Conservation (phyloP, 2,329 filamentous ascomycete genomes). For the Colletotrichum euphorbiae region DNA sequence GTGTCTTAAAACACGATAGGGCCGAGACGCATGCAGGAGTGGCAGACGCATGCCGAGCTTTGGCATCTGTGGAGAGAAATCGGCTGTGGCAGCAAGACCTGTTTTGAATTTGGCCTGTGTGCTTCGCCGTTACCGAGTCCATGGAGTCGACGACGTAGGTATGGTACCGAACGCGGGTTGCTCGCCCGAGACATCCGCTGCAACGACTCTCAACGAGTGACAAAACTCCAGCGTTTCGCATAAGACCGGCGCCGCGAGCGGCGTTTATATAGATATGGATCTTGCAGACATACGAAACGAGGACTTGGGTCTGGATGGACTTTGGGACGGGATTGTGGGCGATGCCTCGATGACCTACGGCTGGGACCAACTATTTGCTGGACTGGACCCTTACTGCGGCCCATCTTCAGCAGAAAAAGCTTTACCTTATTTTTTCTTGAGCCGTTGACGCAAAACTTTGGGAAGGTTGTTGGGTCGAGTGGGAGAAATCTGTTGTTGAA, state of each 20-base stretch:
- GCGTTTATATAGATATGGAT: neutral
- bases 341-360: constrained; percentile 38
- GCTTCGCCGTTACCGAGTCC: constrained; percentile 40
- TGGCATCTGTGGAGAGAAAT: constrained; percentile 42
- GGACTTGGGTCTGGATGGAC: constrained; percentile 23
- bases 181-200: neutral
- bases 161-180: neutral
- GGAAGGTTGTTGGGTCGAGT: no score
- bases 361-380: constrained; percentile 44
- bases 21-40: constrained; percentile 37
- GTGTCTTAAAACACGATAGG: neutral
- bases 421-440: no score
- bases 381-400: constrained; percentile 43
- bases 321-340: constrained; percentile 42
- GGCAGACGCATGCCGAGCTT: constrained; percentile 39
- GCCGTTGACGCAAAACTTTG: no score
- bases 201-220: neutral
- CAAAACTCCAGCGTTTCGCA: rapidly evolving
- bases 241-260: neutral
- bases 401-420: neutral
- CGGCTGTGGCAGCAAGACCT: constrained; percentile 41
- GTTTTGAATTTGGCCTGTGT: constrained; percentile 41
- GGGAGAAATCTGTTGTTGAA: neutral
- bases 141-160: constrained; percentile 12
- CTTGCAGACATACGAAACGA: neutral